Conservation (phyloP, 306 rosid species). For the Quercus gilva region DNA sequence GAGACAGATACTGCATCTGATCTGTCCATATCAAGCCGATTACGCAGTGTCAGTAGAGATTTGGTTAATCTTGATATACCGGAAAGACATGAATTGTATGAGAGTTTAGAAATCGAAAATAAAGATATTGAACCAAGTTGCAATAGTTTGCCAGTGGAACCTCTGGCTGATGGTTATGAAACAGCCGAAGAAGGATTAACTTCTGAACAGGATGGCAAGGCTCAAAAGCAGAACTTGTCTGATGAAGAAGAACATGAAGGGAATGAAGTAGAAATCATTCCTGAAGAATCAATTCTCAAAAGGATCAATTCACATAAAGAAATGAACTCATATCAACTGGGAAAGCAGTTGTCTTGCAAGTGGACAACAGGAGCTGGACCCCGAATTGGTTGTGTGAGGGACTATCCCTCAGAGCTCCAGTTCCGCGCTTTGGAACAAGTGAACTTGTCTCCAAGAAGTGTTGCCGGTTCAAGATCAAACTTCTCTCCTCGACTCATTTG, state of each 20-base stretch:
- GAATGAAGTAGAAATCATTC: constrained; percentile 45
- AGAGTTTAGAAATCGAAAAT: constrained; percentile 34
- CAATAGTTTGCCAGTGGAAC: constrained; percentile 17
- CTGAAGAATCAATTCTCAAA: constrained; percentile 65
- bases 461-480: constrained; percentile 27
- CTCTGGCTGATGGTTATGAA: constrained; percentile 25
- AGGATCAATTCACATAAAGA: constrained; percentile 80
- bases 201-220: constrained; percentile 27
- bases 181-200: constrained; percentile 14
- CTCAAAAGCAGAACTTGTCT: constrained; percentile 20
- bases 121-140: constrained; percentile 13
- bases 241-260: constrained; percentile 43
- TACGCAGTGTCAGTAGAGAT: constrained; percentile 28
- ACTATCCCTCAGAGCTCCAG: constrained; percentile 87
- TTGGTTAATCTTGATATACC: constrained; percentile 64
- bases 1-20: constrained; percentile 22
- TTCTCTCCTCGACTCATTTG: constrained; percentile 35
- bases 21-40: constrained; percentile 30
- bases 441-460: constrained; percentile 74
- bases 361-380: constrained; percentile 99
- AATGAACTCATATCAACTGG: constrained; percentile 75
- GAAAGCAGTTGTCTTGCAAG: constrained; percentile 86
- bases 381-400: constrained; percentile 86
- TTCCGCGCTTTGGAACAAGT: constrained; percentile 83
- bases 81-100: constrained; percentile 20